Evolutionary conservation across 2,329 filamentous ascomycete species (phyloP).

Genomic region (Paecilomyces fulvus): DNA sequence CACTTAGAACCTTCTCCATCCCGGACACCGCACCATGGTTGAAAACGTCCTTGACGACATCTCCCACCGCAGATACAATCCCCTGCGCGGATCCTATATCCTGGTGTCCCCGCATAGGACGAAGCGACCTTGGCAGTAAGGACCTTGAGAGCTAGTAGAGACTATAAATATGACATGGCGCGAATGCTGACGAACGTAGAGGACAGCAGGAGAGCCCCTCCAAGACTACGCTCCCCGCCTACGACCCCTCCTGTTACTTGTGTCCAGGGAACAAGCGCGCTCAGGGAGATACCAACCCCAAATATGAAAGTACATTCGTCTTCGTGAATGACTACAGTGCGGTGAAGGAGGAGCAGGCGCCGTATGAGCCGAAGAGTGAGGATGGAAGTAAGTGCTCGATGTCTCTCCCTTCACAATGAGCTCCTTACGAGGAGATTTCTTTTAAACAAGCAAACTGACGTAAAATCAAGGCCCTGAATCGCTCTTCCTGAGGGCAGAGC

Average conservation of each 20-base stretch:
- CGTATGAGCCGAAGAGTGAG: slow-evolving; percentile 54
- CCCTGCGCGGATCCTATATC: slow-evolving; percentile 80
- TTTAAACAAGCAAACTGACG: neutral
- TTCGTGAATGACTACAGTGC: slow-evolving; percentile 98
- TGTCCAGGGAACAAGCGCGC: slow-evolving; percentile 88
- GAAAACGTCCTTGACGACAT: slow-evolving; percentile 85
- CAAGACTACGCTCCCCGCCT: slow-evolving; percentile 63
- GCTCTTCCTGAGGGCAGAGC: slow-evolving; percentile 69
- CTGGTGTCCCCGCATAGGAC: slow-evolving; percentile 93
- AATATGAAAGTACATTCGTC: slow-evolving; percentile 79
- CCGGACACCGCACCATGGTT: slow-evolving; percentile 45
- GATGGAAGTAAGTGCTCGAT: slow-evolving; percentile 37
- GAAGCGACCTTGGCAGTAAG: slow-evolving; percentile 96
- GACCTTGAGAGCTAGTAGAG: slow-evolving; percentile 10
- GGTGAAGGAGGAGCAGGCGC: slow-evolving; percentile 84
- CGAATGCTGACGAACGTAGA: slow-evolving; percentile 36
- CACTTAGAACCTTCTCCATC: neutral
- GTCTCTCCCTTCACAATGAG: neutral
- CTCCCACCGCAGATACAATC: slow-evolving; percentile 90
- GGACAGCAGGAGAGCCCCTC: slow-evolving; percentile 67
- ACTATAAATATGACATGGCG: slow-evolving; percentile 4
- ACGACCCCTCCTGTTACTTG: slow-evolving; percentile 89
- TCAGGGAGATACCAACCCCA: slow-evolving; percentile 75
- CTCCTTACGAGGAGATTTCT: neutral
- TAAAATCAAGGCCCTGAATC: slow-evolving; percentile 55